Evolutionary conservation across 2,329 filamentous ascomycete species (phyloP), one percentile per base, ranked within the genome.

Genomic region (Colletotrichum horii): DNA sequence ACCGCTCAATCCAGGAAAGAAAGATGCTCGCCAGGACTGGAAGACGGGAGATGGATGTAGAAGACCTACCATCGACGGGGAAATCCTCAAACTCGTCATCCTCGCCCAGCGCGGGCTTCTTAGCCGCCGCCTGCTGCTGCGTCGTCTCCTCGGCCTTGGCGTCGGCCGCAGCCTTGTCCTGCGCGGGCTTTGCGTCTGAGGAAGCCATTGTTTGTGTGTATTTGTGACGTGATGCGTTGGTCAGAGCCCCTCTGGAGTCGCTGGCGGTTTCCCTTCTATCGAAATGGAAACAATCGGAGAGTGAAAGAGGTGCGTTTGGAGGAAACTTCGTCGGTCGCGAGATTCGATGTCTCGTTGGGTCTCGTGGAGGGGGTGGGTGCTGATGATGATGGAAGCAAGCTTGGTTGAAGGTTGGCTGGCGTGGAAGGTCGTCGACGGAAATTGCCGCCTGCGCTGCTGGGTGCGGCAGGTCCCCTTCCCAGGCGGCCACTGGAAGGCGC

Each of bases 21-120:
- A 48, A 48, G 38, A 48, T 48, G 19, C 38, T 58, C 55, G 55
- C 22, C 16, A n/a, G 55, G 24, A 28, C 2, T 22, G 8, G 68
- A 14, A 24, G 32, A 22, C 15, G 36, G n/a, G n/a, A 32, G 14
- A 55, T 26, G n/a, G 16, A 19, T 30, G 28, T 30, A 5, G 7
- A 52, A 16, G 34, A 82, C 88, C 56, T 87, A 98, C 97, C 96
- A 87, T 99, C 96, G 72, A 98, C 94, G 30, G 97, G 97, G 83
- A 99, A 99, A 85, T 99, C 97, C 84, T 99, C 97, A 82, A 99
- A 99, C 88, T 99, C 97, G 85, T 99, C 97, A 83, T 99, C 97
- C 85, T 99, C 97, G 85, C 98, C 97, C 32, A 98, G 90, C 74
- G 94, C 91, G 38, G 93, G 80, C 65, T 74, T 76, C 70, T 74